Percentiles rank a stretch among this genome's conserved stretches.
Conservation (phyloP, 2,329 filamentous ascomycete species). For the Atkinsonella texensis region DNA sequence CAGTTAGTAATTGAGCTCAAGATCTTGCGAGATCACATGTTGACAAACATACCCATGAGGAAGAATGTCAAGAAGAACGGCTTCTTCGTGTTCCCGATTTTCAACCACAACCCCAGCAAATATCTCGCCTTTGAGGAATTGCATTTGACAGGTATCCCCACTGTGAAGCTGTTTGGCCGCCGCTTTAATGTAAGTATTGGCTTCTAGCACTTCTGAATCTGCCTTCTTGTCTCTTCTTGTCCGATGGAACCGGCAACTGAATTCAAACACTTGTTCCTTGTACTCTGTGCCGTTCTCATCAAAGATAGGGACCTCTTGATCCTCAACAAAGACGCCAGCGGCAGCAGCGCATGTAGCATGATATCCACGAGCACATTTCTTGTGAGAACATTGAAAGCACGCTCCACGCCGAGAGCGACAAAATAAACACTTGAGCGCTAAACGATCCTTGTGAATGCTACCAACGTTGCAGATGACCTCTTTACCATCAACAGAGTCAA, state of each 20-base stretch:
- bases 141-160: constrained; percentile 76
- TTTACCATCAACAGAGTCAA: constrained; percentile 56
- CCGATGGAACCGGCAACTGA: constrained; percentile 89
- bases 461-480: constrained; percentile 69
- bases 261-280: constrained; percentile 81
- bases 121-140: constrained; percentile 73
- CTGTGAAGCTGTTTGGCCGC: constrained; percentile 56
- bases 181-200: constrained; percentile 53
- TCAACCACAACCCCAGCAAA: constrained; percentile 83
- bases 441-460: constrained; percentile 73
- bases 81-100: constrained; percentile 65
- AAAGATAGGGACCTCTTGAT: constrained; percentile 74
- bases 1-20: constrained; percentile 24
- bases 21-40: not conserved
- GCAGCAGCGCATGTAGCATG: constrained; percentile 90
- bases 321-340: constrained; percentile 84
- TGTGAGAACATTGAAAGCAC: constrained; percentile 91
- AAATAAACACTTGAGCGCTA: constrained; percentile 89
- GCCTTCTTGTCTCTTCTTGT: constrained; percentile 72
- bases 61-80: constrained; percentile 67
- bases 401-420: constrained; percentile 91
- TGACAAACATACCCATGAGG: constrained; percentile 59
- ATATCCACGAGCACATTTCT: constrained; percentile 87
- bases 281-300: constrained; percentile 88
- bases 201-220: constrained; percentile 57